Percentiles rank a stretch among this genome's conserved stretches.
These are phyloP conservation scores for Funneliformis geosporum DNA, from an alignment of 192 early-diverging fungal species.

Conservation along the genomic window DNA sequence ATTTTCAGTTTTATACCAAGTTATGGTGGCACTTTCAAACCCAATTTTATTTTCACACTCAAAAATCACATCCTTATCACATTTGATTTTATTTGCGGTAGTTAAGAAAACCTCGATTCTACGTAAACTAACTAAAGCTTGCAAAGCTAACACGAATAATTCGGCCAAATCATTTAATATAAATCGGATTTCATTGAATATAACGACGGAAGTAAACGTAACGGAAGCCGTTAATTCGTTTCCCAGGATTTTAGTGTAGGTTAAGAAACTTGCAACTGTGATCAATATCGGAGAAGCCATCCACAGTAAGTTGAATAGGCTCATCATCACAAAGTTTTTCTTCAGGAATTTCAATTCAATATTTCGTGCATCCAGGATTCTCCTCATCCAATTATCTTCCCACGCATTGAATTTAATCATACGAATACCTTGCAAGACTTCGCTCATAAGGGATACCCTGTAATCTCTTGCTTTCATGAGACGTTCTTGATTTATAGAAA, in stretches of 20 bases:
- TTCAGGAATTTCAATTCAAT: conserved; percentile 38
- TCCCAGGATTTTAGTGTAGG: conserved; percentile 63
- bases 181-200: conserved; percentile 68
- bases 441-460: conserved; percentile 62
- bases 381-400: conserved; percentile 68
- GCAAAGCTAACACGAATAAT: conserved; percentile 57
- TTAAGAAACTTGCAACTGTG: conserved; percentile 58
- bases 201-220: conserved; percentile 65
- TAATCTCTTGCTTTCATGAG: conserved; percentile 64
- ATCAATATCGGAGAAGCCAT: conserved; percentile 62
- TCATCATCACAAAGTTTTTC: conserved; percentile 26
- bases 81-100: conserved; percentile 60
- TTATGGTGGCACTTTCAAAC: conserved; percentile 54
- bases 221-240: conserved; percentile 33
- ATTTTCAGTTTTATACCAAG: conserved; percentile 39
- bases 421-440: conserved; percentile 81
- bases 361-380: conserved; percentile 44
- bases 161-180: conserved; percentile 65
- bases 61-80: conserved; percentile 9
- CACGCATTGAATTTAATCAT: conserved; percentile 93
- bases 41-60: conserved; percentile 31
- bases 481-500: conserved; percentile 54
- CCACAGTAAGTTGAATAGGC: conserved; percentile 49
- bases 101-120: conserved; percentile 76
- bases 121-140: conserved; percentile 60